These are phyloP conservation scores for Ramalina peruviana DNA, from an alignment of 495 filamentous ascomycete species.

Conservation along the genomic window DNA sequence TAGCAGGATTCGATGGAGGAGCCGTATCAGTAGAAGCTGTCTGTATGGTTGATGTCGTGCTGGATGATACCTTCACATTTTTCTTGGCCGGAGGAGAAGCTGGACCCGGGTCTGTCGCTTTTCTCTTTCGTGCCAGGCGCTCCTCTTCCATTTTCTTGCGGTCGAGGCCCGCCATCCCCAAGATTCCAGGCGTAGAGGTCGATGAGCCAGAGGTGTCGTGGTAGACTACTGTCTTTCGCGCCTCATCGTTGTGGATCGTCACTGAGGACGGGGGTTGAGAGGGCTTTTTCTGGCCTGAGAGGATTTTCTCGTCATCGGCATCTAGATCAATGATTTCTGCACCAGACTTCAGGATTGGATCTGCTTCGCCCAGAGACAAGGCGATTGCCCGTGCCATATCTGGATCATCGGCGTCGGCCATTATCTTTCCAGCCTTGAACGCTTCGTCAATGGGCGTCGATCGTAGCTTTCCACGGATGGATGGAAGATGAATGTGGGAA, in stretches of 20 bases:
- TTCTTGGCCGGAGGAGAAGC: constrained; percentile 6
- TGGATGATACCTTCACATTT: not conserved
- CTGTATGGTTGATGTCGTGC: not conserved
- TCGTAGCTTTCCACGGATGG: too few relatives aligned
- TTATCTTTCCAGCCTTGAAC: too few relatives aligned
- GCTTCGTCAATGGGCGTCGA: not conserved
- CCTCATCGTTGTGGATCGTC: not conserved
- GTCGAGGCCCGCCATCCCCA: constrained; percentile 40
- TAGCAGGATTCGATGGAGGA: not conserved
- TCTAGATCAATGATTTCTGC: constrained; percentile 17
- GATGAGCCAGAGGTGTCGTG: not conserved
- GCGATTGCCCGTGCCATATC: constrained; percentile 39
- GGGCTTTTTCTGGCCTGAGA: not conserved
- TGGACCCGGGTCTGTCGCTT: constrained; percentile 32
- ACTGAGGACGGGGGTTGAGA: not conserved
- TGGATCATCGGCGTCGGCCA: constrained; percentile 23
- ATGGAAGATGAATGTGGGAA: too few relatives aligned
- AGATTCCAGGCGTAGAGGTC: constrained; percentile 2
- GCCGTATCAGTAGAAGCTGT: not conserved
- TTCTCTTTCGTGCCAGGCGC: constrained; percentile 59
- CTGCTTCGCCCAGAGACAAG: constrained; percentile 27
- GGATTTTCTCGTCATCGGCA: constrained; percentile 14
- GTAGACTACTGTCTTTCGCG: not conserved
- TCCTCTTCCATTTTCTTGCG: constrained; percentile 80
- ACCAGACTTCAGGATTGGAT: constrained; percentile 10